These are phyloP conservation scores for Erysimum cheiri DNA, from an alignment of 441 rosid genomes.

Conservation along the genomic window DNA sequence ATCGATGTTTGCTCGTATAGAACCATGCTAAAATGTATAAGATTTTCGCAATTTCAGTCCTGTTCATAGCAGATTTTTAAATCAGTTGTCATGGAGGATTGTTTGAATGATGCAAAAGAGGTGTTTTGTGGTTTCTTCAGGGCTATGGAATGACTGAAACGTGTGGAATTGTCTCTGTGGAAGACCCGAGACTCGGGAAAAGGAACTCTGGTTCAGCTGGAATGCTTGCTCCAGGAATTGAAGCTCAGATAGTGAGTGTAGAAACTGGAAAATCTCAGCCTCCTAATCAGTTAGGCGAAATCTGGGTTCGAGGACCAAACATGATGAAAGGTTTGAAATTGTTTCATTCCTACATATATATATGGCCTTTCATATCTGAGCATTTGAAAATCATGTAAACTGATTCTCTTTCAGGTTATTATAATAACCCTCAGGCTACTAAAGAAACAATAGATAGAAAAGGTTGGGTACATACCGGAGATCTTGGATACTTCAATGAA, in stretches of 20 bases:
- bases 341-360: neutral
- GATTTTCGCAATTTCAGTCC: neutral
- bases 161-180: slow-evolving; percentile 62
- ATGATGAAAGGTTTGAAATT: slow-evolving; percentile 65
- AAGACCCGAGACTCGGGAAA: slow-evolving; percentile 51
- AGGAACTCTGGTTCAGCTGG: slow-evolving; percentile 74
- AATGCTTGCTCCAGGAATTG: slow-evolving; percentile 65
- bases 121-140: slow-evolving; percentile 50
- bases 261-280: slow-evolving; percentile 68
- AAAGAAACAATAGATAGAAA: slow-evolving; percentile 58
- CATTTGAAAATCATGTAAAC: neutral
- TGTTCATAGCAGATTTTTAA: neutral
- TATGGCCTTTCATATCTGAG: neutral
- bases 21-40: slow-evolving; percentile 9
- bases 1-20: slow-evolving; percentile 13
- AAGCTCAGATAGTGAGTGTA: slow-evolving; percentile 71
- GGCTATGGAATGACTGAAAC: slow-evolving; percentile 97
- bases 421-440: slow-evolving; percentile 65
- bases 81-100: neutral
- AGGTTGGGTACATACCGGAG: slow-evolving; percentile 75
- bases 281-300: slow-evolving; percentile 73
- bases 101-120: slow-evolving; percentile 21
- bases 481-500: slow-evolving; percentile 78
- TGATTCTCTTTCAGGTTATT: slow-evolving; percentile 54
- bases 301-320: slow-evolving; percentile 90